A percentile compares a stretch with the other conserved stretches of the same genome.
Evolutionary conservation across 768 basidiomycete species (phyloP).

Genomic region (Pluteus cervinus): DNA sequence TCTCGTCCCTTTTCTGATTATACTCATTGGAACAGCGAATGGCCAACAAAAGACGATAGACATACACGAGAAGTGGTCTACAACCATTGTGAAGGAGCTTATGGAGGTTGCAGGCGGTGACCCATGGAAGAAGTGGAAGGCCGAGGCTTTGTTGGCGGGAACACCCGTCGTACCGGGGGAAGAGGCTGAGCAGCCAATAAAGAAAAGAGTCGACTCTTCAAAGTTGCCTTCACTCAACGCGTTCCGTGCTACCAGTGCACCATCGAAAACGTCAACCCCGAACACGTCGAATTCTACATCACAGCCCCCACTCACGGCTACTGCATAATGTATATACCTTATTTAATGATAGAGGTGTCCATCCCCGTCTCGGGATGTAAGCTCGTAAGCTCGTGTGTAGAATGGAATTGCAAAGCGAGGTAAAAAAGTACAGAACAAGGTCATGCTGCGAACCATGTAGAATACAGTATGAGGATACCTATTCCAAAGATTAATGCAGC

Average conservation of each 20-base stretch:
- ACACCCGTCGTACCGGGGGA: conserved; percentile 44
- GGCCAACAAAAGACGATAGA: conserved; percentile 43
- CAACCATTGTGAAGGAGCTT: conserved; percentile 59
- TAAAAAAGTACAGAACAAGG: conserved; percentile 3
- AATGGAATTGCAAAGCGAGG: not conserved
- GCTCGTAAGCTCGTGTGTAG: not conserved
- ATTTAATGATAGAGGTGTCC: not conserved
- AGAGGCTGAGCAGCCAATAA: conserved; percentile 13
- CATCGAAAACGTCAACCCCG: conserved; percentile 1
- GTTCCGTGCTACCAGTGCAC: conserved; percentile 11
- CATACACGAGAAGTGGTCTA: conserved; percentile 66
- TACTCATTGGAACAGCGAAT: conserved; percentile 29
- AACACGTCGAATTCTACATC: not conserved
- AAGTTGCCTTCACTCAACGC: conserved; percentile 17
- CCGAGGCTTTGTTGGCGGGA: conserved; percentile 37
- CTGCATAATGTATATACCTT: not conserved
- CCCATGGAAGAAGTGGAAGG: conserved; percentile 52
- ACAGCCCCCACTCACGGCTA: not conserved
- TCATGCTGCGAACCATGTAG: conserved; percentile 35
- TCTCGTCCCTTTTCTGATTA: not conserved
- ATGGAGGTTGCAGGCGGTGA: conserved; percentile 63
- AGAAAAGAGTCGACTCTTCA: not conserved
- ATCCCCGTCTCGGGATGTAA: not conserved
- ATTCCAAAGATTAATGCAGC: conserved; percentile 66
- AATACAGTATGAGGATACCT: conserved; percentile 55